Base-by-base conservation (phyloP, 2,329 filamentous ascomycete genomes). In the Penicillium sp. region DNA sequence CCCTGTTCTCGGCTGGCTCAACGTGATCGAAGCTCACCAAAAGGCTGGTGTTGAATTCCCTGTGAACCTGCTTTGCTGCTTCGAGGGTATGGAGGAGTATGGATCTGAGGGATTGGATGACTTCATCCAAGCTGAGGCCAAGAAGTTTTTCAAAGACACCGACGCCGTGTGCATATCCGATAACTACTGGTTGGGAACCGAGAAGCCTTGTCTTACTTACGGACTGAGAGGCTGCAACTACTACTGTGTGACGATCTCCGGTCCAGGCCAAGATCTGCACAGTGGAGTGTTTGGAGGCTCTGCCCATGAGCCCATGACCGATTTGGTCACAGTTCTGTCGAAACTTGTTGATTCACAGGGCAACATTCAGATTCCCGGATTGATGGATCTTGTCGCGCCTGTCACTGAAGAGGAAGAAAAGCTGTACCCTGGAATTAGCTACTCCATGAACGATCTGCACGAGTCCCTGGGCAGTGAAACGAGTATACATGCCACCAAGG, bases 81-180 rank as follows among this genome's bases (percentile, higher is more conserved):
- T 99, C 66, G 94, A 99, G 81, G 94, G 94, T 49, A 99, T 99
- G 94, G 94, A 99, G 78, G 94, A 99, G 79, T 96, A 96, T 72
- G 94, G 94, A 51, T 97, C 92, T 0, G 93, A 97, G 72, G 94
- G 94, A 38, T 82, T 99, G 55, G 94, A 99, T 69, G 93, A 96
- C 65, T 89, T 97, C 64, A 97, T 99, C 76, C 82, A 89, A 64
- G 87, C 84, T 47, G 94, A 99, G 78, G 91, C 89, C 63, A 91
- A 95, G 78, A 89, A 90, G 67, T 97, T 87, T 81, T 99, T 99
- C 79, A 91, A 91, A 68, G 93, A 97, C 67, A 86, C 91, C 35
- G 94, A 99, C 64, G 94, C 92, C 5, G 91, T 97, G 59, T 99
- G 94, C 79, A 99, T 99, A 71, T 96, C 91, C 48, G 94, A 99